A percentile compares a stretch with the other conserved stretches of the same genome.
These are phyloP conservation scores for Phyllosticta citribraziliensis DNA, from an alignment of 2,329 filamentous ascomycete genomes.

Conservation along the genomic window DNA sequence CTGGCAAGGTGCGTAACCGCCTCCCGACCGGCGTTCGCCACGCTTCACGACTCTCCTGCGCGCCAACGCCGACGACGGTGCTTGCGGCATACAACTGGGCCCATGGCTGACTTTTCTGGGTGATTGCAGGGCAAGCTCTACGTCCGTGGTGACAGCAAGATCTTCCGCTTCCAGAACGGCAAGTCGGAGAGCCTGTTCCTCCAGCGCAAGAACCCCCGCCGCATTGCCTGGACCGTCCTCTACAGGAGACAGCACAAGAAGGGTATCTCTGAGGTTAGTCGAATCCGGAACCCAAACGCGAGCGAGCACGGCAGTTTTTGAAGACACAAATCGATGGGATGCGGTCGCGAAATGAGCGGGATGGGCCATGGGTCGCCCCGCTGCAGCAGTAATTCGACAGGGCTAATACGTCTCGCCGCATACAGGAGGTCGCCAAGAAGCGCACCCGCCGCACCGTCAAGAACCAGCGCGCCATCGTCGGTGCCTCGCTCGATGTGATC, in stretches of 20 bases:
- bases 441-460: conserved; percentile 96
- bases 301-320: neutral
- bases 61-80: neutral
- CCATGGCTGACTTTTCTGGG: conserved; percentile 3
- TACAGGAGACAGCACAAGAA: conserved; percentile 99
- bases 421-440: conserved; percentile 99
- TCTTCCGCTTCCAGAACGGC: conserved; percentile 99
- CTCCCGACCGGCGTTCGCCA: neutral
- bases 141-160: conserved; percentile 98
- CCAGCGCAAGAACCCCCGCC: conserved; percentile 99
- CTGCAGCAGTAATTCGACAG: neutral
- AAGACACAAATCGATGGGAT: neutral
- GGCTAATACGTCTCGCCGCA: conserved; percentile 7
- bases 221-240: conserved; percentile 96
- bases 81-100: neutral
- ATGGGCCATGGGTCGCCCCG: neutral
- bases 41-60: neutral
- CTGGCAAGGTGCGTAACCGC: conserved; percentile 56
- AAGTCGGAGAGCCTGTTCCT: conserved; percentile 99
- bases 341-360: neutral
- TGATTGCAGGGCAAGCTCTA: conserved; percentile 87
- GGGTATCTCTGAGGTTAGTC: conserved; percentile 97
- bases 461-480: conserved; percentile 96
- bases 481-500: conserved; percentile 98
- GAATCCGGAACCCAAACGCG: neutral